Evolutionary conservation across 2,329 filamentous ascomycete species (phyloP).

Genomic region (Bipolaris bicolor): DNA sequence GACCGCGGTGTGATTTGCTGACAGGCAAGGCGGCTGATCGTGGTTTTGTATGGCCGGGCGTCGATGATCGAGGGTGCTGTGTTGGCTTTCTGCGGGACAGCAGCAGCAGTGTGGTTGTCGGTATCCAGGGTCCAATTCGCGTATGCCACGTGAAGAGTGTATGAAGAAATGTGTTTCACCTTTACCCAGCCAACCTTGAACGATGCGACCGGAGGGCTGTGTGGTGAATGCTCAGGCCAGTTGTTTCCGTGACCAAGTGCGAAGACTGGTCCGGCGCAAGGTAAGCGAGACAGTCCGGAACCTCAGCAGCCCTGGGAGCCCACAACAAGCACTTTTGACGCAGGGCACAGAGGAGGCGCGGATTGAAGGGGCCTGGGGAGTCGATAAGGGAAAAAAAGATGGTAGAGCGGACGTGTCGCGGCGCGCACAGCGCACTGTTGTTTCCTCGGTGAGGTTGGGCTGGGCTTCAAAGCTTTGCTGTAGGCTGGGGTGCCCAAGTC

Average conservation of each 20-base stretch:
- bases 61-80: constrained; percentile 14
- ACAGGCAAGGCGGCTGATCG: constrained; percentile 15
- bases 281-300: constrained; percentile 18
- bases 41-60: constrained; percentile 10
- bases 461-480: constrained; percentile 26
- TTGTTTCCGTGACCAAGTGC: constrained; percentile 10
- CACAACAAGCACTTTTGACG: constrained; percentile 21
- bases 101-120: constrained; percentile 5
- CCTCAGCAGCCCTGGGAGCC: constrained; percentile 17
- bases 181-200: constrained; percentile 1
- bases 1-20: constrained; percentile 18
- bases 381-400: constrained; percentile 16
- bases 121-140: constrained; percentile 10
- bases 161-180: constrained; percentile 11
- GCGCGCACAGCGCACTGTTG: constrained; percentile 30
- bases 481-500: constrained; percentile 30
- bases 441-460: constrained; percentile 32
- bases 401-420: constrained; percentile 18
- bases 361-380: constrained; percentile 7
- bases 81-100: constrained; percentile 13
- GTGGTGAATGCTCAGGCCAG: constrained; percentile 7
- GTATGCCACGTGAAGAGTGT: constrained; percentile 12
- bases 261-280: constrained; percentile 11
- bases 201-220: not conserved
- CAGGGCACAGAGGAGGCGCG: constrained; percentile 17